Conservation (phyloP, 371 early-diverging fungal genomes). For the Actinomortierella ambigua region DNA sequence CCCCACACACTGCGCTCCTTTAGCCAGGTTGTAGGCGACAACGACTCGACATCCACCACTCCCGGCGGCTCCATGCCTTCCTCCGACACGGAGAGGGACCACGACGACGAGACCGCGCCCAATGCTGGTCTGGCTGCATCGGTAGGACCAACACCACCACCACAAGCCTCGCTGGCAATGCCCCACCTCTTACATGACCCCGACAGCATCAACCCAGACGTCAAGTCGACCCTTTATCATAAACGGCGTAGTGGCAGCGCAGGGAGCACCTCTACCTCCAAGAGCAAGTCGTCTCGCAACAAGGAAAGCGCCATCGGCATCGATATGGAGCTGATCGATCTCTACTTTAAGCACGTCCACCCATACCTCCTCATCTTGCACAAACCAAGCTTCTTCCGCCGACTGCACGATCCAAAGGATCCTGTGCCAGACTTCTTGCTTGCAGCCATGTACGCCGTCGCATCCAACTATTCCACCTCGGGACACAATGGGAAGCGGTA, state of each 20-base stretch:
- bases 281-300: too few species aligned
- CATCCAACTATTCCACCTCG: constrained; percentile 51
- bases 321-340: constrained; percentile 44
- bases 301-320: constrained; percentile 1
- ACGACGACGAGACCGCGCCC: too few species aligned
- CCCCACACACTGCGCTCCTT: constrained; percentile 46
- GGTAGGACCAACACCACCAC: constrained; percentile 4
- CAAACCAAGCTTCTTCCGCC: constrained; percentile 57
- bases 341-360: constrained; percentile 64
- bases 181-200: neutral
- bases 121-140: neutral
- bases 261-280: too few species aligned
- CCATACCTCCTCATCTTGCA: constrained; percentile 61
- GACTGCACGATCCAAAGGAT: constrained; percentile 50
- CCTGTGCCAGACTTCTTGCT: constrained; percentile 52
- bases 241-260: too few species aligned
- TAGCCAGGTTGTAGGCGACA: constrained; percentile 44
- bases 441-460: constrained; percentile 57
- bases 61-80: constrained; percentile 7
- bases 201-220: too few species aligned
- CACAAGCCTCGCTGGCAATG: neutral
- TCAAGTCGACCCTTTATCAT: too few species aligned
- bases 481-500: constrained; percentile 41
- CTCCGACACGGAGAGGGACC: constrained; percentile 11
- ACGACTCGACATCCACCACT: constrained; percentile 29